Conservation (phyloP, 441 rosid species). For the Breynia disticha region DNA sequence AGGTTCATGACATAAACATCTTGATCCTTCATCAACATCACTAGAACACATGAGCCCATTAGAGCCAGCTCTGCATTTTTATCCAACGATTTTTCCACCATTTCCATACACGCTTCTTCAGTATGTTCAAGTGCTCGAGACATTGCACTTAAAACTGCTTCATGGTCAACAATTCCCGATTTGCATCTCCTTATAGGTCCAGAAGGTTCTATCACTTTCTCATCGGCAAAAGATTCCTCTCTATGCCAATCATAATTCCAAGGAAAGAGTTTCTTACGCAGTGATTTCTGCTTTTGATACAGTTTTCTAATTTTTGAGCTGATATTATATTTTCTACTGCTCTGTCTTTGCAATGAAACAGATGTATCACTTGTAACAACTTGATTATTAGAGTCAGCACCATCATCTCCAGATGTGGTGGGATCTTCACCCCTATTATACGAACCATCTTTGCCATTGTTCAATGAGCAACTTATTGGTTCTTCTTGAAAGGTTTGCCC, state of each 20-base stretch:
- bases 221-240: slow-evolving; percentile 57
- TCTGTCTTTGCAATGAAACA: slow-evolving; percentile 37
- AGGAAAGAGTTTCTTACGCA: slow-evolving; percentile 84
- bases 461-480: slow-evolving; percentile 23
- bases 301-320: slow-evolving; percentile 59
- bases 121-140: slow-evolving; percentile 59
- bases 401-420: slow-evolving; percentile 68
- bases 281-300: slow-evolving; percentile 73
- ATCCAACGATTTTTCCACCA: slow-evolving; percentile 84
- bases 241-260: slow-evolving; percentile 98
- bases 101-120: slow-evolving; percentile 83
- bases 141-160: slow-evolving; percentile 81
- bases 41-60: slow-evolving; percentile 94
- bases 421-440: slow-evolving; percentile 46
- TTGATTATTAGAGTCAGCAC: slow-evolving; percentile 27
- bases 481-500: slow-evolving; percentile 20
- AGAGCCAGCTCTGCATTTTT: slow-evolving; percentile 82
- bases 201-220: slow-evolving; percentile 50
- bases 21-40: slow-evolving; percentile 94
- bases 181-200: slow-evolving; percentile 75
- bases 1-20: slow-evolving; percentile 95
- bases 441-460: slow-evolving; percentile 25
- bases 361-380: slow-evolving; percentile 26
- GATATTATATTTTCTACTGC: slow-evolving; percentile 42
- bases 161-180: slow-evolving; percentile 67